Evolutionary conservation across 1,284 basidiomycete species (phyloP).

Genomic region (Agaricales sp.): DNA sequence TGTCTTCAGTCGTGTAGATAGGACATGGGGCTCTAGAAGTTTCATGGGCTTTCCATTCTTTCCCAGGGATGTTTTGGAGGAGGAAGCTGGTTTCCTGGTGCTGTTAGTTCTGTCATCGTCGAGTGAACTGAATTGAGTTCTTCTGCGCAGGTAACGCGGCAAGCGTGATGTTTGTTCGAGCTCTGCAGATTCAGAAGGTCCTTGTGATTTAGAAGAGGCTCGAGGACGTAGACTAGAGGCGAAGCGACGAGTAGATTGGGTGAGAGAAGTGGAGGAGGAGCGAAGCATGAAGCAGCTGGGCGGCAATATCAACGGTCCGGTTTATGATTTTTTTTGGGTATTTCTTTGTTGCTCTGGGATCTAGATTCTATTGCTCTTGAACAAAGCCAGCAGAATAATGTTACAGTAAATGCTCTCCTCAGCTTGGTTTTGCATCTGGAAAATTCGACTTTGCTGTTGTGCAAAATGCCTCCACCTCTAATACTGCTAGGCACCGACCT

Average conservation of each 20-base stretch:
- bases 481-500: no score
- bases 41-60: slow-evolving; percentile 10
- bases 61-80: not conserved
- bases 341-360: no score
- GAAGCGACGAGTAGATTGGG: not conserved
- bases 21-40: slow-evolving; percentile 46
- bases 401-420: no score
- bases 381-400: no score
- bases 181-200: not conserved
- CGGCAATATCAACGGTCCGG: not conserved
- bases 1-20: slow-evolving; percentile 45
- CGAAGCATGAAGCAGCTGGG: slow-evolving; percentile 1
- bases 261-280: not conserved
- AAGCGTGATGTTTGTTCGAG: no score
- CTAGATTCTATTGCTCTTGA: no score
- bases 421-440: no score
- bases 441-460: no score
- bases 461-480: no score
- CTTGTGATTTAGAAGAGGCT: not conserved
- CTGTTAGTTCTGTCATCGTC: not conserved
- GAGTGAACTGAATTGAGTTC: not conserved
- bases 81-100: not conserved
- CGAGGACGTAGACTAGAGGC: not conserved
- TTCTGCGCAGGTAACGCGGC: not conserved
- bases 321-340: no score